Conservation (phyloP, 2,329 filamentous ascomycete genomes). For the Botrytis fragariae region DNA sequence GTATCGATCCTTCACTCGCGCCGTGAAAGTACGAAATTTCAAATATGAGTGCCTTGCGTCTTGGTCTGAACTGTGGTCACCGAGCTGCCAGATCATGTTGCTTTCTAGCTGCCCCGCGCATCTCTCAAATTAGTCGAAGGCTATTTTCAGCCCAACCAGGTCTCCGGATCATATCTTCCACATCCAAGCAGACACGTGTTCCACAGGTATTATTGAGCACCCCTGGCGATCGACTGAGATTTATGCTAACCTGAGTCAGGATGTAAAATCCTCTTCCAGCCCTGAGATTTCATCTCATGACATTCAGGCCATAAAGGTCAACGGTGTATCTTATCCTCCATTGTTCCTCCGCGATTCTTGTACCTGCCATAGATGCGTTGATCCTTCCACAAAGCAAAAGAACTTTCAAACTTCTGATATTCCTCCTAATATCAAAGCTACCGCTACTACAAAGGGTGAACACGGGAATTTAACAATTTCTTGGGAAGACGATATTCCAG, state of each 20-base stretch:
- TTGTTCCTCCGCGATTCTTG: slow-evolving; percentile 56
- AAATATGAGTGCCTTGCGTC: slow-evolving; percentile 2
- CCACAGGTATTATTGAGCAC: neutral
- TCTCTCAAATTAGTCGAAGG: neutral
- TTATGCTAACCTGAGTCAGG: neutral
- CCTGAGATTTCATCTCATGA: neutral
- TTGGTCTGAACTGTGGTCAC: slow-evolving; percentile 6
- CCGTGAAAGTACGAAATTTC: neutral
- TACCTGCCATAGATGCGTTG: slow-evolving; percentile 54
- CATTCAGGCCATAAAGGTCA: neutral
- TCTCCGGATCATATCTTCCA: neutral
- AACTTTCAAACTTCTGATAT: slow-evolving; percentile 65
- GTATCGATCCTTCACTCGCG: too few relatives aligned
- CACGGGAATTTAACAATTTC: slow-evolving; percentile 47
- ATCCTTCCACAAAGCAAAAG: slow-evolving; percentile 60
- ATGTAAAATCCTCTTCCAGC: neutral
- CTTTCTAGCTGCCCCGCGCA: neutral
- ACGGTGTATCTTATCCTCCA: neutral
- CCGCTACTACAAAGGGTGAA: slow-evolving; percentile 39
- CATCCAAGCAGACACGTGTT: neutral
- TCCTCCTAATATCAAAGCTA: slow-evolving; percentile 46
- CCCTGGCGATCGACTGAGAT: neutral
- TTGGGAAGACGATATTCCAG: slow-evolving; percentile 55
- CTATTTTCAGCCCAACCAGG: neutral
- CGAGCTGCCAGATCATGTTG: neutral